Evolutionary conservation across 1,284 basidiomycete genomes (phyloP).

Genomic region (Sporisorium exsertum): DNA sequence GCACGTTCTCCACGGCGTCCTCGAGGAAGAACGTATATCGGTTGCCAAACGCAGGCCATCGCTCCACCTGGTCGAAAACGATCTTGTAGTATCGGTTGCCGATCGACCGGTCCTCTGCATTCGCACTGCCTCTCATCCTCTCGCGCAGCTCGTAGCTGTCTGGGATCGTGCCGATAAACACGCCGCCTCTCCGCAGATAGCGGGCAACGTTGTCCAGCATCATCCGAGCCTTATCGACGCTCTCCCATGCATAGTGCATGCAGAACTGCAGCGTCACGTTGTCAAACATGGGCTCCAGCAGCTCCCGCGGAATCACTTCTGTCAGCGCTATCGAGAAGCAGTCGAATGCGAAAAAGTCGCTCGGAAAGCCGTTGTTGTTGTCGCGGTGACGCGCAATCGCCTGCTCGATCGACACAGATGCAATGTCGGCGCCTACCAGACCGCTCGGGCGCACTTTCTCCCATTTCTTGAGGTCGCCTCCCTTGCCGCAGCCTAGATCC

Average conservation of each 20-base stretch:
- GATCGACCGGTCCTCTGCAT: conserved; percentile 78
- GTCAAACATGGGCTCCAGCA: conserved; percentile 79
- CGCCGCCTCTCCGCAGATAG: conserved; percentile 83
- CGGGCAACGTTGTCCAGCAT: conserved; percentile 93
- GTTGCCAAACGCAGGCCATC: conserved; percentile 79
- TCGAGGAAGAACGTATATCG: conserved; percentile 91
- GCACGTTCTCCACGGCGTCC: conserved; percentile 91
- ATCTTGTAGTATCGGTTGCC: conserved; percentile 92
- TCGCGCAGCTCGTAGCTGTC: conserved; percentile 79
- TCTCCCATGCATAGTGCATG: conserved; percentile 99
- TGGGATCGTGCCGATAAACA: conserved; percentile 94
- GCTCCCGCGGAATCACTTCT: conserved; percentile 77
- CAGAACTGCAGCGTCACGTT: conserved; percentile 98
- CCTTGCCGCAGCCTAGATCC: conserved; percentile 97
- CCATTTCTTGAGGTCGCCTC: conserved; percentile 97
- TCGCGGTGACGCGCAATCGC: conserved; percentile 78
- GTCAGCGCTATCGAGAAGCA: conserved; percentile 83
- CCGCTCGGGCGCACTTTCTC: conserved; percentile 83
- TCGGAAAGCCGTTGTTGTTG: conserved; percentile 76
- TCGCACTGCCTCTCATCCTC: conserved; percentile 75
- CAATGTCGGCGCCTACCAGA: conserved; percentile 89
- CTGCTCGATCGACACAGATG: conserved; percentile 88
- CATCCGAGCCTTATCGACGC: conserved; percentile 81
- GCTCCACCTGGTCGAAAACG: conserved; percentile 77
- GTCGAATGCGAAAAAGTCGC: conserved; percentile 86